These are phyloP conservation scores for Collybia sordida DNA, from an alignment of 768 basidiomycete genomes.

Conservation along the genomic window DNA sequence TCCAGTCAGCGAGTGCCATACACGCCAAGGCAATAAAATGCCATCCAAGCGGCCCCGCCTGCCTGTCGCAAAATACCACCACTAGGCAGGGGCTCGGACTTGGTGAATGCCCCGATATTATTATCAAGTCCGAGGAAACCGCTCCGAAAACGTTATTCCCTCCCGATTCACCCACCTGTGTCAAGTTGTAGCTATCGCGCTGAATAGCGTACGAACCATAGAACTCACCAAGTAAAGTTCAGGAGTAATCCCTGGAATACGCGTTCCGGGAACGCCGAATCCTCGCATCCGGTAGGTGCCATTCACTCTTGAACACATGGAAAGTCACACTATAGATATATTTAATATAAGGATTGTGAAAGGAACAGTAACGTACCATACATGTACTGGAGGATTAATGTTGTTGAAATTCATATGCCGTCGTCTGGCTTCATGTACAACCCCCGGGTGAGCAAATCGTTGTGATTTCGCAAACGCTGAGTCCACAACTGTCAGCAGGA, in stretches of 20 bases:
- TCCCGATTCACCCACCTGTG: constrained; percentile 95
- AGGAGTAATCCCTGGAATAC: constrained; percentile 97
- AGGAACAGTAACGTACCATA: constrained; percentile 58
- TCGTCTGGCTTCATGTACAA: constrained; percentile 99
- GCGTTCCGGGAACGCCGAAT: constrained; percentile 89
- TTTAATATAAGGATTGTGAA: background rate
- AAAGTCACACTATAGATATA: constrained; percentile 76
- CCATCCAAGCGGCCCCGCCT: constrained; percentile 99
- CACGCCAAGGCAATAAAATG: constrained; percentile 98
- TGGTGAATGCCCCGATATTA: constrained; percentile 98
- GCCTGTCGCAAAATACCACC: constrained; percentile 94
- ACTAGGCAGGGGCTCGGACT: constrained; percentile 94
- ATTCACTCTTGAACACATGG: constrained; percentile 98
- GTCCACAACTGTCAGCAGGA: constrained; percentile 95
- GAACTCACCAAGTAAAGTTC: constrained; percentile 95
- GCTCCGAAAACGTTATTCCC: constrained; percentile 97
- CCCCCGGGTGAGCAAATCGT: constrained; percentile 91
- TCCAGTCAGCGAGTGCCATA: constrained; percentile 29
- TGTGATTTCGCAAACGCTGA: constrained; percentile 97
- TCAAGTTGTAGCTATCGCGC: background rate
- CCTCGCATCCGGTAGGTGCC: constrained; percentile 92
- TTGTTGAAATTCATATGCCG: constrained; percentile 98
- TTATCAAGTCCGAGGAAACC: constrained; percentile 98
- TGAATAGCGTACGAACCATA: background rate
- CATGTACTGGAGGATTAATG: constrained; percentile 98